Base-by-base conservation (phyloP, 176 grass and related monocot genomes). In the Bonia amplexicaulis region DNA sequence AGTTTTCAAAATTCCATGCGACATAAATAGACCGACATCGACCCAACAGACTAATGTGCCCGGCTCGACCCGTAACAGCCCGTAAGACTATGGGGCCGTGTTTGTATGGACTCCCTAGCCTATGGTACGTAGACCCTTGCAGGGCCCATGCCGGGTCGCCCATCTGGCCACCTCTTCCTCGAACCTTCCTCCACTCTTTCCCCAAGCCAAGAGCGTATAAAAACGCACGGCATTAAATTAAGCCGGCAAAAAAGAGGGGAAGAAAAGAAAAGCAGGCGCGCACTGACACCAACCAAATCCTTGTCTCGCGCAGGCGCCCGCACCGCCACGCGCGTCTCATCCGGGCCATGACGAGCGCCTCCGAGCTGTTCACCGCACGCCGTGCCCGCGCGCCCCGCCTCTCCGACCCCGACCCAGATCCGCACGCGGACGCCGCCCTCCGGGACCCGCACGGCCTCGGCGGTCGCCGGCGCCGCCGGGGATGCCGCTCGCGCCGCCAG, bases 271-370 rank as follows among this genome's bases (percentile, higher is more conserved):
- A 19, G 0, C 25, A 12, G 1, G 26, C 55, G 16, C 41, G 4
- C 69, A 27, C 63, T 9, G 64, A 71, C 68, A 29, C 22, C 80
- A 45, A 51, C 45, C 49, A 76, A 22, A 85, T 87, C 84, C 39
- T 29, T 74, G 62, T 3, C 9, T 35, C 31, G 53, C 9, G 23
- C n/a, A 68, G 46, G 48, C 41, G 29, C 69, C 63, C 26, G 20
- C 85, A 66, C 14, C 40, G 48, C 22, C 51, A 3, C 71, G 47
- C 35, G 1, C 39, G 69, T 51, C 61, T 60, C 45, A 81, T 84
- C 81, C 42, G 10, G 63, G 27, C 53, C 81, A 99, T 99, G 96
- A 95, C 91, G 77, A 99, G 96, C 90, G 96, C 93, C 61, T 92
- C 96, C 17, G 96, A 90, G 86, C 84, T 99, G n/a, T 95, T 96